Percentiles rank a stretch among this genome's conserved stretches.
Evolutionary conservation across 2,329 filamentous ascomycete species (phyloP).

Genomic region (Cladosporium colombiae): DNA sequence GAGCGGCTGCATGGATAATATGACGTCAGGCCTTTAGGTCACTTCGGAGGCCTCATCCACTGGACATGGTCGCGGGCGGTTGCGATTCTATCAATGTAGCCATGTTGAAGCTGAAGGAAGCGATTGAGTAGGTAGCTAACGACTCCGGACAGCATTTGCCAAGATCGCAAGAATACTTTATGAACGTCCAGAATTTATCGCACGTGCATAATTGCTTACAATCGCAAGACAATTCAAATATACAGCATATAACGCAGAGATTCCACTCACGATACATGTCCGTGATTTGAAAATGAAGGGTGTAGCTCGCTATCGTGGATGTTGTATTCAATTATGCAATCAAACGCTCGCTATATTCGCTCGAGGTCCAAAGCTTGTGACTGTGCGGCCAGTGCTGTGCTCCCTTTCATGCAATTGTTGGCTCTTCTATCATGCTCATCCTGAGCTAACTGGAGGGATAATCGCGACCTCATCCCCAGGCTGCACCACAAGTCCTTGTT

Average conservation of each 20-base stretch:
- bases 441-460: conserved; percentile 85
- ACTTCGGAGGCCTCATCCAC: no score
- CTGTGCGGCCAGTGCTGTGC: not conserved
- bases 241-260: no score
- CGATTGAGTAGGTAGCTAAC: no score
- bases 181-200: not conserved
- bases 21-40: not conserved
- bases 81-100: not conserved
- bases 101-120: not conserved
- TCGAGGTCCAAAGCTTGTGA: no score
- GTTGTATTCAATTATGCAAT: not conserved
- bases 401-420: not conserved
- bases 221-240: no score
- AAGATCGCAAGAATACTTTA: not conserved
- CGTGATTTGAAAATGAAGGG: not conserved
- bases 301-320: not conserved
- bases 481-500: conserved; percentile 56
- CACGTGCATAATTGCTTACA: no score
- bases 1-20: not conserved
- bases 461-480: conserved; percentile 83
- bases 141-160: not conserved
- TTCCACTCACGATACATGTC: not conserved
- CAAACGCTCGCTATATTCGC: not conserved
- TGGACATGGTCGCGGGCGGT: no score
- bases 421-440: conserved; percentile 48